Evolutionary conservation across 345 rosid genomes (phyloP).

Genomic region (Syzygium aromaticum): DNA sequence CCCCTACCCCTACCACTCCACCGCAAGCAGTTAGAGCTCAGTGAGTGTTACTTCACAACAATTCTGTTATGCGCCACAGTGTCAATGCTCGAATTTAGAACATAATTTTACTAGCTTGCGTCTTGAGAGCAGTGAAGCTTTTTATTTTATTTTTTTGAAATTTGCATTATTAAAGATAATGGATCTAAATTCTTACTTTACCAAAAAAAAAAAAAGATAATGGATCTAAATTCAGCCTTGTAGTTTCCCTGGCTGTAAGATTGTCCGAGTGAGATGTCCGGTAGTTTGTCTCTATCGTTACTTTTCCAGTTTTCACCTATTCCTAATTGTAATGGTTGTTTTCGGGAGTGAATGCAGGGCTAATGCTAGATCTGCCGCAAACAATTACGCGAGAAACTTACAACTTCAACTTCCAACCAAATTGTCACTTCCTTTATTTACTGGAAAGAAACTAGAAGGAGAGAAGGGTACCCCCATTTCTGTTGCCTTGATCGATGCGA

Average conservation of each 20-base stretch:
- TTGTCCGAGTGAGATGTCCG: too few relatives aligned
- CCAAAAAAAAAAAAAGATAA: too few relatives aligned
- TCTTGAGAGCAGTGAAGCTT: neutral
- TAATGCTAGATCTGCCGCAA: constrained; percentile 2
- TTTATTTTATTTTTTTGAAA: neutral
- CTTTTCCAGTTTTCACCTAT: too few relatives aligned
- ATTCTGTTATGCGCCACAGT: rapidly evolving
- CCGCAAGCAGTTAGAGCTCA: neutral
- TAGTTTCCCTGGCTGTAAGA: too few relatives aligned
- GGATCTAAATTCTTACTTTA: too few relatives aligned
- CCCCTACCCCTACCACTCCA: neutral
- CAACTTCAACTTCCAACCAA: constrained; percentile 20
- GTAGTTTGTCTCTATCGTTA: too few relatives aligned
- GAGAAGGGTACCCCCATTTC: neutral
- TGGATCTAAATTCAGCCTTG: too few relatives aligned
- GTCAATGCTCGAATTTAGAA: neutral
- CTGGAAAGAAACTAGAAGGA: neutral
- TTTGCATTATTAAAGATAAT: neutral
- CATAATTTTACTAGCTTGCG: neutral
- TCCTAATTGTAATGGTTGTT: too few relatives aligned
- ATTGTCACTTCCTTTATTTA: constrained; percentile 16
- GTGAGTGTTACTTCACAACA: neutral
- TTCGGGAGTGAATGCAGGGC: neutral
- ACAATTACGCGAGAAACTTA: constrained; percentile 17
- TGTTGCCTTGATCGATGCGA: neutral